These are phyloP conservation scores for Pleodorina starrii DNA, from an alignment of 139 green algal genomes.

Conservation along the genomic window DNA sequence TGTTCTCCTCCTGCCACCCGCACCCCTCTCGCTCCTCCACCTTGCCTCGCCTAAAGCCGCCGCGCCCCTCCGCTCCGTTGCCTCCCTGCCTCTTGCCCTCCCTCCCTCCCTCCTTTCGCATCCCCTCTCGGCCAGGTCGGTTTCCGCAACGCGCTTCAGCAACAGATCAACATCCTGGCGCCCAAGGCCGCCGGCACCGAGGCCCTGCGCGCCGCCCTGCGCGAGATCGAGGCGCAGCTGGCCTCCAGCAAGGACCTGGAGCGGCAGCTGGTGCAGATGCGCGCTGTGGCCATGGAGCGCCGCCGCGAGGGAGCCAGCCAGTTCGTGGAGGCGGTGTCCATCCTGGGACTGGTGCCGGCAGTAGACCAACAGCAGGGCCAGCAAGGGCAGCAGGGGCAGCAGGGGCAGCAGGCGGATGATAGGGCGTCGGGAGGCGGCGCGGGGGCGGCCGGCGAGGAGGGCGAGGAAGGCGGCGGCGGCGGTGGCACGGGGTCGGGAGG, in stretches of 20 bases:
- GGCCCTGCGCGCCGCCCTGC: neutral
- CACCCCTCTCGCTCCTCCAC: too few relatives aligned
- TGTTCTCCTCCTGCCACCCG: too few relatives aligned
- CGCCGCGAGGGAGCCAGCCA: conserved; percentile 21
- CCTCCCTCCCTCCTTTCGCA: too few relatives aligned
- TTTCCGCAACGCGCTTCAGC: conserved; percentile 41
- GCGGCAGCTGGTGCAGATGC: conserved; percentile 24
- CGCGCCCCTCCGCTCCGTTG: too few relatives aligned
- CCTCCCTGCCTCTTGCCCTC: too few relatives aligned
- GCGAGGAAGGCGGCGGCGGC: neutral
- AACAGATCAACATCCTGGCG: conserved; percentile 53
- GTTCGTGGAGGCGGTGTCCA: conserved; percentile 35
- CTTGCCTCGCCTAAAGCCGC: too few relatives aligned
- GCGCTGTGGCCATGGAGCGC: neutral
- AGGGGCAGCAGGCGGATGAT: neutral
- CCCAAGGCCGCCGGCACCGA: conserved; percentile 45
- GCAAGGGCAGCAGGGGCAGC: too few relatives aligned
- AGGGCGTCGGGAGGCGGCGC: neutral
- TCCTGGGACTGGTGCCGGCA: conserved; percentile 21
- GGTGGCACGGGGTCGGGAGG: too few relatives aligned
- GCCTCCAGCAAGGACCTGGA: conserved; percentile 2
- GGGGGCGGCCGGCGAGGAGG: neutral
- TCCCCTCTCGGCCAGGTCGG: conserved; percentile 11
- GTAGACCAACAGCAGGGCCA: neutral
- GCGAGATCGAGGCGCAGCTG: conserved; percentile 21